Conservation (phyloP, 2,329 filamentous ascomycete species). For the Alternaria panax region DNA sequence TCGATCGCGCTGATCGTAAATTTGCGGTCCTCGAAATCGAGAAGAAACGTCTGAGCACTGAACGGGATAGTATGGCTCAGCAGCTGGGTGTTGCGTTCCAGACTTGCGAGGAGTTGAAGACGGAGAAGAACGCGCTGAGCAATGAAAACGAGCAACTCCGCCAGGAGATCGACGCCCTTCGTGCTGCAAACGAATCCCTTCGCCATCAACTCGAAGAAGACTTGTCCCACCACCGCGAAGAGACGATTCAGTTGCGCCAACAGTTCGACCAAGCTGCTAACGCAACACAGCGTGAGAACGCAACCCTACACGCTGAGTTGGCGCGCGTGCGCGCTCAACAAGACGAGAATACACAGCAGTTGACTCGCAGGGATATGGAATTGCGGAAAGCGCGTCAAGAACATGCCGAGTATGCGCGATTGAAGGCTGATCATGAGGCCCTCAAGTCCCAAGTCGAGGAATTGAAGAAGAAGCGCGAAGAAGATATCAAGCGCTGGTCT, state of each 20-base stretch:
- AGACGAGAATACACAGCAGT: constrained; percentile 48
- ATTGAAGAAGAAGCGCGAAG: constrained; percentile 73
- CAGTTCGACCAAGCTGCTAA: constrained; percentile 45
- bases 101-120: constrained; percentile 61
- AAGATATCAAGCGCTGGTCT: constrained; percentile 49
- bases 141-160: constrained; percentile 49
- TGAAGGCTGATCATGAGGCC: constrained; percentile 73
- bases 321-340: constrained; percentile 42
- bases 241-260: constrained; percentile 45
- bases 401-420: constrained; percentile 58
- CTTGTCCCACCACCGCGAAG: constrained; percentile 43
- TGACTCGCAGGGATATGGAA: constrained; percentile 44
- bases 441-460: constrained; percentile 77
- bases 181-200: constrained; percentile 45
- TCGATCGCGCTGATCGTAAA: constrained; percentile 70
- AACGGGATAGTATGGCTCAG: constrained; percentile 70
- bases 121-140: constrained; percentile 52
- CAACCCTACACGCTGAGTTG: constrained; percentile 44
- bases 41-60: constrained; percentile 67
- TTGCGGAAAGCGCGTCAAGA: constrained; percentile 47
- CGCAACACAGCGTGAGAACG: constrained; percentile 45
- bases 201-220: constrained; percentile 45
- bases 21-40: constrained; percentile 68
- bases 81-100: constrained; percentile 68
- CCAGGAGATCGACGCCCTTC: constrained; percentile 45